Percentiles rank a stretch among this genome's conserved stretches.
Evolutionary conservation across 805 yeast species (phyloP).

Genomic region (Cyberlindnera mrakii): DNA sequence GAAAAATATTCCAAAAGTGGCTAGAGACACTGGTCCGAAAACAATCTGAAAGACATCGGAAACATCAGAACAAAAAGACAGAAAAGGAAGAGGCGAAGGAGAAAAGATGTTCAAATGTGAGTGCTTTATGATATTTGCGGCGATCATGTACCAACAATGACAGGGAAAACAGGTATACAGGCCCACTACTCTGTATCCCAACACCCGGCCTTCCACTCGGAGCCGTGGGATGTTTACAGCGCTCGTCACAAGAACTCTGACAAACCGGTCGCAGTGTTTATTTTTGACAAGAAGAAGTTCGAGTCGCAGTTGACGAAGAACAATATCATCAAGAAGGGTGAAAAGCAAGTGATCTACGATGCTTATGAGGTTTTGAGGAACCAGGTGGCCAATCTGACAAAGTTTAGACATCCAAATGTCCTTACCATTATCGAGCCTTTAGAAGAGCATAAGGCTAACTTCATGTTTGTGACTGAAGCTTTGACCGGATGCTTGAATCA

Average conservation of each 20-base stretch:
- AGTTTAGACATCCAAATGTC: constrained; percentile 84
- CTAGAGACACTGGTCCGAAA: neutral
- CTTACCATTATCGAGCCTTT: constrained; percentile 80
- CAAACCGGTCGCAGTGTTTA: constrained; percentile 72
- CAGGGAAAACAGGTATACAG: constrained; percentile 49
- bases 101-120: constrained; percentile 11
- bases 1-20: neutral
- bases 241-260: constrained; percentile 68
- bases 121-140: neutral
- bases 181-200: constrained; percentile 63
- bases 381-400: constrained; percentile 69
- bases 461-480: constrained; percentile 81
- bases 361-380: constrained; percentile 63
- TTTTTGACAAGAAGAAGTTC: constrained; percentile 74
- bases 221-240: constrained; percentile 80
- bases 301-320: constrained; percentile 48
- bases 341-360: constrained; percentile 42
- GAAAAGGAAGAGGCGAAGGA: neutral
- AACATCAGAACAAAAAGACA: neutral
- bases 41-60: too few species aligned
- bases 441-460: constrained; percentile 75
- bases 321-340: constrained; percentile 43
- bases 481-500: constrained; percentile 52
- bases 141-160: constrained; percentile 1
- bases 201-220: constrained; percentile 65